Percentiles rank a stretch among this genome's conserved stretches.
These are phyloP conservation scores for Aspergillus phoenicis DNA, from an alignment of 2,329 filamentous ascomycete genomes.

Conservation along the genomic window DNA sequence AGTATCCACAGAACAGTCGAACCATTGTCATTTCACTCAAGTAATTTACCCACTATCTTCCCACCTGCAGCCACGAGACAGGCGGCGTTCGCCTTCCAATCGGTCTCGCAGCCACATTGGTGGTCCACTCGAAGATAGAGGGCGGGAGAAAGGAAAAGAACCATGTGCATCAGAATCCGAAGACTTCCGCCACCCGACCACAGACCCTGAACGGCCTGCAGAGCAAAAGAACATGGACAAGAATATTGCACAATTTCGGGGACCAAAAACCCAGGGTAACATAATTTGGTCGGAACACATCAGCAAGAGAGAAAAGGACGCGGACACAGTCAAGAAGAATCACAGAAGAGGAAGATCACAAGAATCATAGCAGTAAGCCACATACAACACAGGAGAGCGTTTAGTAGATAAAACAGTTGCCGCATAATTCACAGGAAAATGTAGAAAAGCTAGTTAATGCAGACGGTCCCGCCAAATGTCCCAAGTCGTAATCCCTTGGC, in stretches of 20 bases:
- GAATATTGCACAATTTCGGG: conserved; percentile 27
- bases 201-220: conserved; percentile 8
- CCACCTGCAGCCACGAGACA: background rate
- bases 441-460: conserved; percentile 24
- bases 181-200: conserved; percentile 21
- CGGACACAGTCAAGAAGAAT: background rate
- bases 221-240: conserved; percentile 16
- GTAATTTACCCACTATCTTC: conserved; percentile 3
- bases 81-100: background rate
- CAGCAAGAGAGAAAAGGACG: conserved; percentile 14
- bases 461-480: conserved; percentile 26
- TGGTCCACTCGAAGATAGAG: conserved; percentile 2
- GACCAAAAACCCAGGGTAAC: conserved; percentile 26
- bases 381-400: conserved; percentile 24
- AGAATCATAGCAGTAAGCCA: conserved; percentile 24
- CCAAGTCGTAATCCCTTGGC: conserved; percentile 23
- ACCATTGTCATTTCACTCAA: conserved; percentile 6
- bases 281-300: conserved; percentile 23
- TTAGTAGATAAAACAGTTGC: conserved; percentile 13
- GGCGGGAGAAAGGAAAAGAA: conserved; percentile 1
- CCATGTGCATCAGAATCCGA: conserved; percentile 11
- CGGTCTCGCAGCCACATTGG: background rate
- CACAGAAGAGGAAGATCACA: conserved; percentile 14
- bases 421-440: conserved; percentile 22
- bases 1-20: background rate